Conservation (phyloP, 2,329 filamentous ascomycete genomes). For the Exophiala sp. region DNA sequence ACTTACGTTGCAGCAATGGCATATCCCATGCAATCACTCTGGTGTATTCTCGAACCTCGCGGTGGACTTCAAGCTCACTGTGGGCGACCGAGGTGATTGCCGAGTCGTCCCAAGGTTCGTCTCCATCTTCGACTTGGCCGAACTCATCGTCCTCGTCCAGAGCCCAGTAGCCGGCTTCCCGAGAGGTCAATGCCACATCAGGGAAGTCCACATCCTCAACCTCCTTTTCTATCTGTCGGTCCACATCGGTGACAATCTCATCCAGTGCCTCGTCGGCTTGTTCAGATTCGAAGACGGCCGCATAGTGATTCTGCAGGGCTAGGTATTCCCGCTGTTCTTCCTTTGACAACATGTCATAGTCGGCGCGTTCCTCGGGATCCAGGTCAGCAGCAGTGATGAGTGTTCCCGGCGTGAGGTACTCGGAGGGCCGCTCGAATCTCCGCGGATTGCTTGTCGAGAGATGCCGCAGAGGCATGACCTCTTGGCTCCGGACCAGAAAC, state of each 20-base stretch:
- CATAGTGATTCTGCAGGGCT: conserved; percentile 25
- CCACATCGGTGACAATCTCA: conserved; percentile 33
- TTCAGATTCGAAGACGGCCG: conserved; percentile 20
- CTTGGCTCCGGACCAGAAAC: conserved; percentile 8
- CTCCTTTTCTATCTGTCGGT: conserved; percentile 32
- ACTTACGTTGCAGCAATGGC: conserved; percentile 79
- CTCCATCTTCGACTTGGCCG: conserved; percentile 45
- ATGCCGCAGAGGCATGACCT: conserved; percentile 15
- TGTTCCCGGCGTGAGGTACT: conserved; percentile 16
- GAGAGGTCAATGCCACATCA: conserved; percentile 4
- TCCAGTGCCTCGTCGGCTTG: conserved; percentile 15
- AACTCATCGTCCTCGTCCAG: conserved; percentile 41
- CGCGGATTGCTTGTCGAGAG: conserved; percentile 17
- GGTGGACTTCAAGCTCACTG: conserved; percentile 77
- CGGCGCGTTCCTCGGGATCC: conserved; percentile 24
- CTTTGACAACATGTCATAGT: conserved; percentile 26
- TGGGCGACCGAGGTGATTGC: conserved; percentile 81
- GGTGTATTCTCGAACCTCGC: conserved; percentile 83
- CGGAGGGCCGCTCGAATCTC: conserved; percentile 2
- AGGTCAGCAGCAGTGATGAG: conserved; percentile 23
- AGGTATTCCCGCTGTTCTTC: conserved; percentile 19
- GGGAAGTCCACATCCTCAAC: conserved; percentile 19
- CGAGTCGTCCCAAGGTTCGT: conserved; percentile 60
- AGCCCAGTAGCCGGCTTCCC: conserved; percentile 39
- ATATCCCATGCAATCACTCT: conserved; percentile 91